Evolutionary conservation across 208 protist species (phyloP).

Genomic region (Leishmania aethiopica): DNA sequence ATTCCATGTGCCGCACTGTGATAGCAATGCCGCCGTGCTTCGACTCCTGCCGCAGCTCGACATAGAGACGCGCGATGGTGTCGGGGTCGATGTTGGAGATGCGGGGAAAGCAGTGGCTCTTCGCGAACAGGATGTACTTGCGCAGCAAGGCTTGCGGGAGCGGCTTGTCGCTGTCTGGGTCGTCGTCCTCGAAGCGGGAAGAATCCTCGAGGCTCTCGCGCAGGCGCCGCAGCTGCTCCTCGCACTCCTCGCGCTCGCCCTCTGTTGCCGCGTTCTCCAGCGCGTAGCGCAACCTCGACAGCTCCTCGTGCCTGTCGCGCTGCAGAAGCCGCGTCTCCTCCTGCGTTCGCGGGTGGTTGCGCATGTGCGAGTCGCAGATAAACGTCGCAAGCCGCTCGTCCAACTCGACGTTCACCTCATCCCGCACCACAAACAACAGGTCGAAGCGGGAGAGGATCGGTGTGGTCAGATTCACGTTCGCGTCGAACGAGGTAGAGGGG

Average conservation of each 20-base stretch:
- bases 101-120: conserved; percentile 89
- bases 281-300: conserved; percentile 62
- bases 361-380: conserved; percentile 96
- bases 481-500: conserved; percentile 92
- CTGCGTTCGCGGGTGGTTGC: conserved; percentile 87
- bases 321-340: conserved; percentile 57
- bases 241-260: conserved; percentile 60
- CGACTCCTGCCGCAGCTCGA: conserved; percentile 96
- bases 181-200: conserved; percentile 72
- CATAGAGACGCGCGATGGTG: conserved; percentile 96
- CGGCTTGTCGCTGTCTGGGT: conserved; percentile 81
- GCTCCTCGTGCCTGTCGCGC: conserved; percentile 56
- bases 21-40: conserved; percentile 95
- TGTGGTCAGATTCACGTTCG: conserved; percentile 99
- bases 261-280: conserved; percentile 74
- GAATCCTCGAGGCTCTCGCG: conserved; percentile 44
- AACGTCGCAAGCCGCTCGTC: conserved; percentile 96
- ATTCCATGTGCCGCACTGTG: conserved; percentile 99
- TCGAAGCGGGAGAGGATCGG: conserved; percentile 99
- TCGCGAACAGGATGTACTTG: conserved; percentile 99
- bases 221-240: conserved; percentile 58
- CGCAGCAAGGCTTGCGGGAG: conserved; percentile 95
- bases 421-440: conserved; percentile 94
- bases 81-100: conserved; percentile 94
- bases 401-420: conserved; percentile 95